Base-by-base conservation (phyloP, 2,329 filamentous ascomycete species). In the Periconia sp. region DNA sequence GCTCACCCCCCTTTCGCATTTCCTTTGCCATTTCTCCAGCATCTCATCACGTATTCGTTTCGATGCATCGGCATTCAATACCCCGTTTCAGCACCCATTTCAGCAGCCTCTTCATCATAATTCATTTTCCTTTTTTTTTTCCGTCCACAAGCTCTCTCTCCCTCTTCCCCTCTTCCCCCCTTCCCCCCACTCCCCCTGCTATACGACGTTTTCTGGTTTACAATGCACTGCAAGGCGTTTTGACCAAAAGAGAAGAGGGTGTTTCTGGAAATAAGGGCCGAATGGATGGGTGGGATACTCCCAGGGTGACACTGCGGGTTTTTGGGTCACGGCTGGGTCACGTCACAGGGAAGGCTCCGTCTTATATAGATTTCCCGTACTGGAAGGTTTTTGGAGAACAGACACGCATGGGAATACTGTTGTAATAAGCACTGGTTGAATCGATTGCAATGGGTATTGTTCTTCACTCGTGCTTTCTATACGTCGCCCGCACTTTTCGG, bases 201-300 rank as follows among this genome's bases (percentile, higher is more conserved):
- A n/a, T n/a, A n/a, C n/a, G n/a, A n/a, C n/a, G n/a, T n/a, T n/a
- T n/a, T n/a, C n/a, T n/a, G n/a, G n/a, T n/a, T n/a, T 26, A 26
- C n/a, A 9, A 18, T 45, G 42, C 44, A 47, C 42, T 42, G 35
- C 28, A 25, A n/a, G 44, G 44, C 44, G 44, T 47, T 47, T n/a
- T n/a, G 7, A 9, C 13, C 15, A 37, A 37, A 28, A 30, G 25
- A 19, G 35, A 24, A 15, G 13, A 10, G 4, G 35, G 15, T 17
- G 13, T 37, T 37, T 15, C n/a, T 28, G 15, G 29, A 6, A 4
- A 4, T 16, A 13, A 8, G 29, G 13, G 13, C 11, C 19, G 6
- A 17, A 17, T n/a, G 29, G 15, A 17, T 9, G 29, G 21, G n/a
- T 24, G 32, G 21, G 21, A 35, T 37, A 41, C 43, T 33, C 36